A percentile compares a stretch with the other conserved stretches of the same genome.
These are phyloP conservation scores for Babesia caballi DNA, from an alignment of 169 alveolate species.

Conservation along the genomic window DNA sequence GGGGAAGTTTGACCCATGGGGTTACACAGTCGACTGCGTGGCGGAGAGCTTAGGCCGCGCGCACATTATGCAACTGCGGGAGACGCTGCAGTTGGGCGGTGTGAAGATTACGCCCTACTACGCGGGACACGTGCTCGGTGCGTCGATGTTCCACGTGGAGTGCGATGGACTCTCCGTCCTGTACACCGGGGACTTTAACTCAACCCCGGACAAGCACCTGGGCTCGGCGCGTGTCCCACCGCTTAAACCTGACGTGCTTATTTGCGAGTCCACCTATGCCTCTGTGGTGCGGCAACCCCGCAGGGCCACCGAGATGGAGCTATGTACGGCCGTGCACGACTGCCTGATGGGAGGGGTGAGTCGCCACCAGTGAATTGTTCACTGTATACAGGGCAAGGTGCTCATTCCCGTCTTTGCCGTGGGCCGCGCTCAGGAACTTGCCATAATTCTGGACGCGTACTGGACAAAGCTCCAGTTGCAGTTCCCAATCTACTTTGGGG, in stretches of 20 bases:
- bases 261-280: slow-evolving; percentile 97
- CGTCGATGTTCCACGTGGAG: slow-evolving; percentile 93
- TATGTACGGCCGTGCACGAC: slow-evolving; percentile 88
- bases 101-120: slow-evolving; percentile 92
- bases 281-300: slow-evolving; percentile 92
- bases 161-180: slow-evolving; percentile 88
- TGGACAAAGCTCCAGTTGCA: slow-evolving; percentile 92
- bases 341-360: slow-evolving; percentile 75
- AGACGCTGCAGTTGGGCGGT: slow-evolving; percentile 81
- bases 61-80: slow-evolving; percentile 87
- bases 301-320: slow-evolving; percentile 94
- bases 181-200: slow-evolving; percentile 96
- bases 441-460: slow-evolving; percentile 92
- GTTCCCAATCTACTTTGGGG: slow-evolving; percentile 95
- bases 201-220: slow-evolving; percentile 94
- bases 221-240: slow-evolving; percentile 94
- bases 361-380: slow-evolving; percentile 18
- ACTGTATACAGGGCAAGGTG: slow-evolving; percentile 88
- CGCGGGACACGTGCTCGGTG: slow-evolving; percentile 99
- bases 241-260: slow-evolving; percentile 89
- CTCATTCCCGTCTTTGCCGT: slow-evolving; percentile 98
- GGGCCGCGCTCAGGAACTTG: slow-evolving; percentile 98
- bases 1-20: slow-evolving; percentile 74
- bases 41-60: slow-evolving; percentile 83
- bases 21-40: slow-evolving; percentile 82